Evolutionary conservation across 306 rosid genomes (phyloP).

Genomic region (Quercus alba): DNA sequence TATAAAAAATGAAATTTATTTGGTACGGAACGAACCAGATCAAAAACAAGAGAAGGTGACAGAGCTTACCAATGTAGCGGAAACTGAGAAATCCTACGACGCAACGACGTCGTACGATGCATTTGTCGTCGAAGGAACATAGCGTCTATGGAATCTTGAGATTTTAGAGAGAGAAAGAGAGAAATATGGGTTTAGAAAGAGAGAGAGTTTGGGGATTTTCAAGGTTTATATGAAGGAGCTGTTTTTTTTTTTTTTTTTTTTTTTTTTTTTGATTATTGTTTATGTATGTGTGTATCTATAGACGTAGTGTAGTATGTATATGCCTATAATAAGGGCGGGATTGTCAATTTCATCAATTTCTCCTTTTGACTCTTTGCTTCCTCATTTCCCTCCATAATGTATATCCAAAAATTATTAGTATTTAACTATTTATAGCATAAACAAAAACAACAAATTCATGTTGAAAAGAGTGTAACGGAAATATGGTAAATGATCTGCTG

Average conservation of each 20-base stretch:
- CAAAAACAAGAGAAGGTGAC: slow-evolving; percentile 20
- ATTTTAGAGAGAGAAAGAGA: slow-evolving; percentile 7
- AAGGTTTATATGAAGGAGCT: not conserved
- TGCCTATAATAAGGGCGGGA: not conserved
- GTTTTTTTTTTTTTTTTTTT: not conserved
- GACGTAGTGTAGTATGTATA: not conserved
- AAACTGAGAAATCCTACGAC: slow-evolving; percentile 17
- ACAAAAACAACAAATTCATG: no score
- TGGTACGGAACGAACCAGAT: slow-evolving; percentile 30
- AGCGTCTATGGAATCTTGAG: slow-evolving; percentile 12
- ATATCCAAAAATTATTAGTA: not conserved
- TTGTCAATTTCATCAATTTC: slow-evolving; percentile 1
- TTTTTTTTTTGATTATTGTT: not conserved
- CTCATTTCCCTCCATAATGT: slow-evolving; percentile 35
- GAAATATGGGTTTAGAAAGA: slow-evolving; percentile 16
- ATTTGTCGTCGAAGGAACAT: slow-evolving; percentile 11
- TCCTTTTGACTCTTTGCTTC: not conserved
- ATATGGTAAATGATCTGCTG: no score
- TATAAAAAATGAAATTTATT: not conserved
- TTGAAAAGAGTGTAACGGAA: no score
- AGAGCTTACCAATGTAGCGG: slow-evolving; percentile 58
- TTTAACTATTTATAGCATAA: not conserved
- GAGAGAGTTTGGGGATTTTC: not conserved
- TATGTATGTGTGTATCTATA: not conserved
- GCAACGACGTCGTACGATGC: slow-evolving; percentile 17